Base-by-base conservation (phyloP, 2,329 filamentous ascomycete species). In the Neofusicoccum ribis region DNA sequence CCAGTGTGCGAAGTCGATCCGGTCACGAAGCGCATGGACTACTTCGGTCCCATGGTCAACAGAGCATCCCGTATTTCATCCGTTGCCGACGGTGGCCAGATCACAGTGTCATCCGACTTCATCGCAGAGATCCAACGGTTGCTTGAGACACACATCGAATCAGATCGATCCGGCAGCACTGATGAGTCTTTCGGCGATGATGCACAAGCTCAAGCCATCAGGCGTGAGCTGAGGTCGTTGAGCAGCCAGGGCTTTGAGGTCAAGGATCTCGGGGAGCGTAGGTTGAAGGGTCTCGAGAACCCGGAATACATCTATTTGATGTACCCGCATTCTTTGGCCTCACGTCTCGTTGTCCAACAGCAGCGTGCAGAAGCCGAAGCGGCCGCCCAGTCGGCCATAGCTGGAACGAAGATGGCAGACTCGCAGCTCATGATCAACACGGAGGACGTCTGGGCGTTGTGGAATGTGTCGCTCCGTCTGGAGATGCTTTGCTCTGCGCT, bases 31-130 rank as follows among this genome's bases (percentile, higher is more conserved):
- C 92, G 95, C 68, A 99, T 99, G 95, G 95, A 99, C 73, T 99
- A 99, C 80, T 99, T 98, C 75, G 95, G 95, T 0, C 95, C 95
- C 14, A 99, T 99, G 93, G 95, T 99, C 73, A 99, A 99, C 80
- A 93, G 96, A 74, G 92, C 95, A 0, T 91, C 95, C 15, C 91
- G 95, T 80, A 96, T 99, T 69, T 95, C 92, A 6, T 90, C 92
- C 23, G 93, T 97, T 49, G 95, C 95, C 41, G 95, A 99, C 75
- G 95, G 95, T 67, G 95, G 95, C 0, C 94, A 99, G 76, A 97
- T 98, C 69, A 95, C 94, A 0, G 95, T 98, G 1, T 97, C 93
- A 0, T 93, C 93, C 1, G 95, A 99, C 77, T 98, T 98, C 79
- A 96, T 99, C 73, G 91, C 91, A 12, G 95, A 99, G 77, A 94